Evolutionary conservation across 257 asterid species (phyloP), one percentile per base, ranked within the genome.

Genomic region (Fraxinus americana): DNA sequence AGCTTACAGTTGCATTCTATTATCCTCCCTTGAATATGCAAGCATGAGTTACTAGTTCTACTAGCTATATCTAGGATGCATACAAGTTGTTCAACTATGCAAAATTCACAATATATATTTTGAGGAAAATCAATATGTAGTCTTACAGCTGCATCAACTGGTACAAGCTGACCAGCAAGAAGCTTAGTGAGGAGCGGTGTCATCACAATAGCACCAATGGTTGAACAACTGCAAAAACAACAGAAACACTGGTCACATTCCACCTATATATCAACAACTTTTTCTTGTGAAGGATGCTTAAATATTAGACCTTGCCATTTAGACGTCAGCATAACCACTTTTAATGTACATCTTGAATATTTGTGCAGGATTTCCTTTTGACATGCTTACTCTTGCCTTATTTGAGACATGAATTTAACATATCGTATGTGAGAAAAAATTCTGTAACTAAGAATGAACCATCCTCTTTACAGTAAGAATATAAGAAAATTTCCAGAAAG

Each of bases 101-200:
- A 63, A 63, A 63, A 63, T 23, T 63, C 19, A 27, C 17, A 63
- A 27, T 27, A 59, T 1, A 10, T 9, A 2, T 63, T 21, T 10
- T 23, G 69, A 63, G 19, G 17, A 27, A 63, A 63, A 63, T 8
- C 35, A 63, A 63, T 63, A 78, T 27, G 80, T 4, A 45, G 76
- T 85, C 97, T 87, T 87, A 94, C 99, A 23, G 98, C 97, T 23
- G 99, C 98, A 89, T 94, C 99, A 75, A 94, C 99, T 4, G 99
- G 99, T 81, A 94, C 99, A 78, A 94, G 98, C 82, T 94, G 99
- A 80, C 98, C 98, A 0, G 99, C 99, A 76, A 94, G 89, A 81
- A 94, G 94, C 86, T 92, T 91, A 14, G 99, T 94, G 43, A 94
- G 91, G 77, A 94, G 96, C 4, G 99, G 99, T 11, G 98, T 94